Evolutionary conservation across 768 basidiomycete species (phyloP).

Genomic region (Boletus coccyginus): DNA sequence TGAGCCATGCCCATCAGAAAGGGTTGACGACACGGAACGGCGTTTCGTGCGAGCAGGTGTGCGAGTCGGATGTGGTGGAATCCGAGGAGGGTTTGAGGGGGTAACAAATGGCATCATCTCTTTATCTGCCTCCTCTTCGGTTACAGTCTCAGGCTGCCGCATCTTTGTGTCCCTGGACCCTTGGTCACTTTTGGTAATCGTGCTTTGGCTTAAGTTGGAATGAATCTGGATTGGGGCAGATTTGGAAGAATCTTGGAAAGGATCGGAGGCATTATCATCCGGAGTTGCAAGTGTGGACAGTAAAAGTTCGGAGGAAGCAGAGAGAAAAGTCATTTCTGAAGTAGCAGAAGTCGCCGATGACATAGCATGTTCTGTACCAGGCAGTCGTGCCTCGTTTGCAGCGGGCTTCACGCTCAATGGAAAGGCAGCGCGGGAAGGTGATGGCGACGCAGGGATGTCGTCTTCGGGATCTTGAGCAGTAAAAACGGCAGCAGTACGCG

Average conservation of each 20-base stretch:
- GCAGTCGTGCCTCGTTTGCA: slow-evolving; percentile 7
- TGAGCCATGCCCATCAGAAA: slow-evolving; percentile 61
- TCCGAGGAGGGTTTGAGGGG: slow-evolving; percentile 20
- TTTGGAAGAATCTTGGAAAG: slow-evolving; percentile 35
- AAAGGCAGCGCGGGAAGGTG: slow-evolving; percentile 32
- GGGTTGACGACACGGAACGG: slow-evolving; percentile 86
- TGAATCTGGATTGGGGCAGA: slow-evolving; percentile 36
- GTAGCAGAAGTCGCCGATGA: slow-evolving; percentile 46
- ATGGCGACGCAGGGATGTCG: slow-evolving; percentile 28
- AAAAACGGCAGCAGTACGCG: slow-evolving; percentile 15
- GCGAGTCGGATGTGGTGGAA: slow-evolving; percentile 68
- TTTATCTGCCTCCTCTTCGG: slow-evolving; percentile 45
- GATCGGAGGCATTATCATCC: slow-evolving; percentile 44
- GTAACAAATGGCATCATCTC: slow-evolving; percentile 17
- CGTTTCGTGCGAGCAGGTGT: slow-evolving; percentile 96
- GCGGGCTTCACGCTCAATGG: slow-evolving; percentile 24
- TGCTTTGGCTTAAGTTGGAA: slow-evolving; percentile 55
- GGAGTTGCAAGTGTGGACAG: slow-evolving; percentile 58
- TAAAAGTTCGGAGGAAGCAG: slow-evolving; percentile 49
- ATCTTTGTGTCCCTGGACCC: slow-evolving; percentile 31
- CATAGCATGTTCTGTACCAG: slow-evolving; percentile 31
- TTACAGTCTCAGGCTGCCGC: slow-evolving; percentile 46
- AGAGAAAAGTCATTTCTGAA: slow-evolving; percentile 48
- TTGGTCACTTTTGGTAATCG: slow-evolving; percentile 47
- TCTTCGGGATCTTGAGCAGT: slow-evolving; percentile 10